phyloP scores from a whole-genome alignment of 352 stramenopile genomes.

The Globisporangium heterothallicum region DNA sequence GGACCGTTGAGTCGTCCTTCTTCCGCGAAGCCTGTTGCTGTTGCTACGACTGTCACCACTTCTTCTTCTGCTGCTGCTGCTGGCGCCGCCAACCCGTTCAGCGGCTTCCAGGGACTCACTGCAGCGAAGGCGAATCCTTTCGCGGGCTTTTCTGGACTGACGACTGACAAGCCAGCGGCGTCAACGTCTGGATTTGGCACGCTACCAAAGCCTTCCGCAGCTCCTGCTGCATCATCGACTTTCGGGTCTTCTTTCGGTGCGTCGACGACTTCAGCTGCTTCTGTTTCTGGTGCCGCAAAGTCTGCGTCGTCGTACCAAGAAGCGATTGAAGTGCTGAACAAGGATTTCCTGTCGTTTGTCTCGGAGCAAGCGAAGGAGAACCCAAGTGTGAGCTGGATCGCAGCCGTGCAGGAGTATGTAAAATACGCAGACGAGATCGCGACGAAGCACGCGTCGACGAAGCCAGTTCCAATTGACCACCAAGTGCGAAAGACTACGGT shows the following conservation, averaged over 20 bases:
- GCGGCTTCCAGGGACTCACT: constrained; percentile 42
- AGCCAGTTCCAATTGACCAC: constrained; percentile 42
- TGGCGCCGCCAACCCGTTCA: constrained; percentile 33
- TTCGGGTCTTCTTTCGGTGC: neutral
- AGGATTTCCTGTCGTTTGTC: constrained; percentile 74
- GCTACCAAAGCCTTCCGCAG: neutral
- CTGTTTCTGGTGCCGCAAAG: neutral
- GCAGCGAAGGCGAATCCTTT: constrained; percentile 48
- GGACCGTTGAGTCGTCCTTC: constrained; percentile 13
- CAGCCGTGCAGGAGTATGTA: constrained; percentile 68
- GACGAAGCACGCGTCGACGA: constrained; percentile 54
- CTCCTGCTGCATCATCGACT: neutral
- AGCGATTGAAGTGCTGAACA: constrained; percentile 79
- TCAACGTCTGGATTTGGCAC: constrained; percentile 6
- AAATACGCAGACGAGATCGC: constrained; percentile 59
- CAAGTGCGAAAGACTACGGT: constrained; percentile 4
- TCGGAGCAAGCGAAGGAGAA: constrained; percentile 60
- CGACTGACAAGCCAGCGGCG: constrained; percentile 9
- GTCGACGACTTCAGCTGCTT: neutral
- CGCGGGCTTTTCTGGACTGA: constrained; percentile 57
- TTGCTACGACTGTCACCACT: neutral
- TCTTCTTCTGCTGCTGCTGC: constrained; percentile 3
- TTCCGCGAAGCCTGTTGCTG: constrained; percentile 11
- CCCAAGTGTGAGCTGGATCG: constrained; percentile 59
- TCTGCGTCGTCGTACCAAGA: constrained; percentile 47